Percentiles rank a stretch among this genome's conserved stretches.
Evolutionary conservation across 148 eudicot genomes (phyloP).

Genomic region (Vaccinium vitisidaea): DNA sequence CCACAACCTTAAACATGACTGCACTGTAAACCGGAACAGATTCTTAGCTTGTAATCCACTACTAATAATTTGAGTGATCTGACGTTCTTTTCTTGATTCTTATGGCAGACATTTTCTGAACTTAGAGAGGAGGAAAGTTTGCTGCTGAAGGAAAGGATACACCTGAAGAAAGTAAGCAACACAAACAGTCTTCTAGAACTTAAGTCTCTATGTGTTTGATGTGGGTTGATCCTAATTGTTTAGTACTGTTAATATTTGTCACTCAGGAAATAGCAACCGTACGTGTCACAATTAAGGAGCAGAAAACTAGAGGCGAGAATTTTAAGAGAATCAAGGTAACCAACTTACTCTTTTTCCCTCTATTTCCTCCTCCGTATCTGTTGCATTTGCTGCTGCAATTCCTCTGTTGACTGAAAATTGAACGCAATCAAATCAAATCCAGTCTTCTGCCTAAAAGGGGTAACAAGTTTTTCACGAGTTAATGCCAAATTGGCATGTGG

Average conservation of each 20-base stretch:
- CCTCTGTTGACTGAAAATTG: neutral
- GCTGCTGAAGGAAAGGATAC: constrained; percentile 45
- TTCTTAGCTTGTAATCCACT: neutral
- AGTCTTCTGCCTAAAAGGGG: neutral
- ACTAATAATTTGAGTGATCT: neutral
- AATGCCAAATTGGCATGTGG: neutral
- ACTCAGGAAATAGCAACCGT: constrained; percentile 49
- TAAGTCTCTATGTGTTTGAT: neutral
- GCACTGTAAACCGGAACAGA: neutral
- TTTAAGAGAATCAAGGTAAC: constrained; percentile 66
- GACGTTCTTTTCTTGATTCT: neutral
- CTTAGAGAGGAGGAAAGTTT: constrained; percentile 60
- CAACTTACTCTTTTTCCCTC: neutral
- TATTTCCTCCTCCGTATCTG: neutral
- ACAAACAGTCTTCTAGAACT: neutral
- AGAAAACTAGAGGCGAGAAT: constrained; percentile 43
- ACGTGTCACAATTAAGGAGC: constrained; percentile 39
- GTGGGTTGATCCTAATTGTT: neutral
- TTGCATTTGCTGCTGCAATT: neutral
- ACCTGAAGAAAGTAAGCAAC: constrained; percentile 44
- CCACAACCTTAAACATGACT: neutral
- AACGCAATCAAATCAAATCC: neutral
- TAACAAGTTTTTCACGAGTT: neutral
- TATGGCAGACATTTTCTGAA: constrained; percentile 48
- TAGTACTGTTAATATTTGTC: neutral